Percentiles rank a stretch among this genome's conserved stretches.
Evolutionary conservation across 768 basidiomycete species (phyloP).

Genomic region (Rickenella mellea): DNA sequence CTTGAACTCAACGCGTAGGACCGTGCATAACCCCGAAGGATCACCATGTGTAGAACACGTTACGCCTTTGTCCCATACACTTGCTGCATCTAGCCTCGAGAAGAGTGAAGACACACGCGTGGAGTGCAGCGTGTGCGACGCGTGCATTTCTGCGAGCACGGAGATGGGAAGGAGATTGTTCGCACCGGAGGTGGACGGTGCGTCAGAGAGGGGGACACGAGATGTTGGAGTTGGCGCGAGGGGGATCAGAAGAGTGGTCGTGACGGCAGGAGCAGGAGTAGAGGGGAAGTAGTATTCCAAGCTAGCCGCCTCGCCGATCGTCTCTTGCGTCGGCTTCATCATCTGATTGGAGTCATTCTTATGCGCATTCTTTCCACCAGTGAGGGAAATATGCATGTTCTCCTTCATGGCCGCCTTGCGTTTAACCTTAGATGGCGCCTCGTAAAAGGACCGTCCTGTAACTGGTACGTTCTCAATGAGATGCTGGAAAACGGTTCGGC

Average conservation of each 20-base stretch:
- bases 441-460: slow-evolving; percentile 62
- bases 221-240: slow-evolving; percentile 66
- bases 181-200: slow-evolving; percentile 13
- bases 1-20: slow-evolving; percentile 59
- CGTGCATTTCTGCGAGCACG: slow-evolving; percentile 41
- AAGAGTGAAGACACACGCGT: slow-evolving; percentile 62
- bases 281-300: slow-evolving; percentile 57
- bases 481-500: slow-evolving; percentile 70
- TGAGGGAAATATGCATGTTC: slow-evolving; percentile 14
- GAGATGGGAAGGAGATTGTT: slow-evolving; percentile 45
- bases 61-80: slow-evolving; percentile 58
- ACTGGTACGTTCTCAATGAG: slow-evolving; percentile 74
- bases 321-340: slow-evolving; percentile 17
- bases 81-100: slow-evolving; percentile 55
- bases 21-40: slow-evolving; percentile 47
- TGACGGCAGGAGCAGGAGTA: slow-evolving; percentile 29
- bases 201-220: slow-evolving; percentile 45
- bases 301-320: slow-evolving; percentile 17
- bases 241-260: slow-evolving; percentile 64
- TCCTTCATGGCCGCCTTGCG: slow-evolving; percentile 34
- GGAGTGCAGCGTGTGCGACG: slow-evolving; percentile 43
- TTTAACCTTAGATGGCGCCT: slow-evolving; percentile 62
- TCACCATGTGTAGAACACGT: slow-evolving; percentile 54
- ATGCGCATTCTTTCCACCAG: slow-evolving; percentile 11
- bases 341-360: slow-evolving; percentile 17